Conservation (phyloP, 768 basidiomycete genomes). For the Tulasnella calospora region DNA sequence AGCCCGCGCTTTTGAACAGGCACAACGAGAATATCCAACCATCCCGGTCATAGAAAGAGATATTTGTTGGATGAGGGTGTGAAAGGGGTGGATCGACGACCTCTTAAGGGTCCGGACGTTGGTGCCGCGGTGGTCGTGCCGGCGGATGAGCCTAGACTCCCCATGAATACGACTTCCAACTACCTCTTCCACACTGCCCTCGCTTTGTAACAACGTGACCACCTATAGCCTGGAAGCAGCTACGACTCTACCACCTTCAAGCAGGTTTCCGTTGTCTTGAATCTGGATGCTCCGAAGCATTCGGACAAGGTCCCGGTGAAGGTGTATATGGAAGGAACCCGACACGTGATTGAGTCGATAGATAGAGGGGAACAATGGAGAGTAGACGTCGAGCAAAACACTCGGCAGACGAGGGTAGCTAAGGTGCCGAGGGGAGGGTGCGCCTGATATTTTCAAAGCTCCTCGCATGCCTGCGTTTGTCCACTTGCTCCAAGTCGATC, state of each 20-base stretch:
- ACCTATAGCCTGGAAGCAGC: too few relatives aligned
- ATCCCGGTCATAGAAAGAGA: background rate
- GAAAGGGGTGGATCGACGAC: background rate
- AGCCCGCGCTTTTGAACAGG: background rate
- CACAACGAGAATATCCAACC: background rate
- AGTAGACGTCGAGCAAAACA: background rate
- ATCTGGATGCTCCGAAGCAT: background rate
- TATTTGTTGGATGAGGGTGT: background rate
- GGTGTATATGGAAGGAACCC: background rate
- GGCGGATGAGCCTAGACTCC: background rate
- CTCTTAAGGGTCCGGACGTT: background rate
- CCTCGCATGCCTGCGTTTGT: background rate
- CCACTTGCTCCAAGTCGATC: background rate
- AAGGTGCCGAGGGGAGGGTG: background rate
- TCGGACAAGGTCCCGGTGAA: background rate
- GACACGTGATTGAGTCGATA: background rate
- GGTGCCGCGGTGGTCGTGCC: background rate
- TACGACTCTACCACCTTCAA: background rate
- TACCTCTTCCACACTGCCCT: background rate
- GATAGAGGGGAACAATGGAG: background rate
- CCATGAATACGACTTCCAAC: background rate
- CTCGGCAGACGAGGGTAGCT: background rate
- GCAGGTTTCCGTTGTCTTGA: background rate
- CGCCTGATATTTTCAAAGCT: background rate
- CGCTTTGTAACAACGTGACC: too few relatives aligned